A percentile compares a stretch with the other conserved stretches of the same genome.
These are phyloP conservation scores for Vitis hybrid DNA, from an alignment of 177 flowering plant genomes.

Conservation along the genomic window DNA sequence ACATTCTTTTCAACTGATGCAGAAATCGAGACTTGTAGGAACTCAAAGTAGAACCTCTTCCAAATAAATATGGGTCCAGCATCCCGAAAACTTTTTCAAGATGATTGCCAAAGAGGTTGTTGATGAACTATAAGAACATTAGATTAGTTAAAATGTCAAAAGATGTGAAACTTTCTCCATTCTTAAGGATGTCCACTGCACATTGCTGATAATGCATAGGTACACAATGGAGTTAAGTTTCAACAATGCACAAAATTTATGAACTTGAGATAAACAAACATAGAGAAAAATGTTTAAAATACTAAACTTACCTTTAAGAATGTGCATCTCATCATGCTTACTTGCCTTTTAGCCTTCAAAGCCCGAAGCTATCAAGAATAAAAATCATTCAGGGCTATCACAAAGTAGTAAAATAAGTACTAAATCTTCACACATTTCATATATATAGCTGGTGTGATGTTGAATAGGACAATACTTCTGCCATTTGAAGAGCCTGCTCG, in stretches of 20 bases:
- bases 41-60: slow-evolving; percentile 17
- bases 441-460: slow-evolving; percentile 1
- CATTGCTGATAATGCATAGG: slow-evolving; percentile 2
- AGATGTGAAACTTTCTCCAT: neutral
- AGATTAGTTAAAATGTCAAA: slow-evolving; percentile 11
- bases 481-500: slow-evolving; percentile 74
- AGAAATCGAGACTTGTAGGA: slow-evolving; percentile 36
- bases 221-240: neutral
- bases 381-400: neutral
- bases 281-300: neutral
- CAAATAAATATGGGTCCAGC: slow-evolving; percentile 22
- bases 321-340: slow-evolving; percentile 33
- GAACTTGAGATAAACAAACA: neutral
- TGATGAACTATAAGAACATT: slow-evolving; percentile 31
- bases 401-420: neutral
- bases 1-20: slow-evolving; percentile 26
- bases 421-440: neutral
- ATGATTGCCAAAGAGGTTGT: slow-evolving; percentile 20
- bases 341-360: slow-evolving; percentile 30
- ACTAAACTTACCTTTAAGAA: slow-evolving; percentile 50
- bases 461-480: slow-evolving; percentile 39
- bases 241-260: neutral
- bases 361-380: slow-evolving; percentile 36
- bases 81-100: slow-evolving; percentile 24
- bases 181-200: too few relatives aligned